Evolutionary conservation across 2,329 filamentous ascomycete genomes (phyloP).

Genomic region (Trichoderma simmonsii): DNA sequence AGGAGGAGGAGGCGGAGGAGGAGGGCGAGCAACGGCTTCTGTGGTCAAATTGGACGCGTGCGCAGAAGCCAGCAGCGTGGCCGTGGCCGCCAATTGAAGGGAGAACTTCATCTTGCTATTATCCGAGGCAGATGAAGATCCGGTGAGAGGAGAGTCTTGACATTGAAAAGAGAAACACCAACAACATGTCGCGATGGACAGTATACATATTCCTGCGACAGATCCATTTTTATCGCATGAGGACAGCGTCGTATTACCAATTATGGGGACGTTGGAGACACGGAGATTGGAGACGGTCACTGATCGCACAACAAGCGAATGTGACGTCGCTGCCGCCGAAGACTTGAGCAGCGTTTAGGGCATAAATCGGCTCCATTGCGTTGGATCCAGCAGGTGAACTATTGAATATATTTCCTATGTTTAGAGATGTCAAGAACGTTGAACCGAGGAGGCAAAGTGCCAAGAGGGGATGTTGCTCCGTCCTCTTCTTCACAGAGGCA

Average conservation of each 20-base stretch:
- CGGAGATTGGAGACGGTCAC: constrained; percentile 4
- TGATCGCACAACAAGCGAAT: background rate
- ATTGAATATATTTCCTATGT: background rate
- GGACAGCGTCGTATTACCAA: background rate
- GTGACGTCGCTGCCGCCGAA: background rate
- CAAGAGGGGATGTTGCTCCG: background rate
- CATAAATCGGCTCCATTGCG: background rate
- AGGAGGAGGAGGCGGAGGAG: background rate
- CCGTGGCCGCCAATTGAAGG: background rate
- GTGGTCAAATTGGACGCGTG: background rate
- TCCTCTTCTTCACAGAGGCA: background rate
- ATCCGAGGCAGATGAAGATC: background rate
- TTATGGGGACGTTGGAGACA: background rate
- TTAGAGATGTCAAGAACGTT: background rate
- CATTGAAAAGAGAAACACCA: background rate
- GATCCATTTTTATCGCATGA: background rate
- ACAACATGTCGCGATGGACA: background rate
- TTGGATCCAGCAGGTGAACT: background rate
- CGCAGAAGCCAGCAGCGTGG: background rate
- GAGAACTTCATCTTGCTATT: background rate
- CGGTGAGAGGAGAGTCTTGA: background rate
- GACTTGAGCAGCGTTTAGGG: background rate
- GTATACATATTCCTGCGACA: background rate
- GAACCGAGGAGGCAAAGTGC: background rate
- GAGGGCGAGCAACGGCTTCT: background rate